A percentile compares a stretch with the other conserved stretches of the same genome.
Conservation (phyloP, 2,329 filamentous ascomycete species). For the Microsporum canis region DNA sequence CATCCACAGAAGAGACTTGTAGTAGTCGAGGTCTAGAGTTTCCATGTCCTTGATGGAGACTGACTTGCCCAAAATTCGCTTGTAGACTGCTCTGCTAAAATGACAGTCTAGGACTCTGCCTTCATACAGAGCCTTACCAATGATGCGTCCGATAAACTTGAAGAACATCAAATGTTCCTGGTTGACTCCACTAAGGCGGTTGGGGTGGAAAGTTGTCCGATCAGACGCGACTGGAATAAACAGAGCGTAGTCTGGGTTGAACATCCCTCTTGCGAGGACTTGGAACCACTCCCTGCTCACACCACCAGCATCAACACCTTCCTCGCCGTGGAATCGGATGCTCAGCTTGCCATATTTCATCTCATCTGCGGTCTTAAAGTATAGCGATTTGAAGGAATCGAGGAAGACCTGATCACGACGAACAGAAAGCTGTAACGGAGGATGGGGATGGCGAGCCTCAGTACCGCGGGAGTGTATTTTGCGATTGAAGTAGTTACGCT, state of each 20-base stretch:
- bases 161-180: constrained; percentile 95
- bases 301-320: constrained; percentile 94
- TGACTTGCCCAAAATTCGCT: constrained; percentile 85
- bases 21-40: constrained; percentile 94
- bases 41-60: constrained; percentile 99
- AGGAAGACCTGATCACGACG: constrained; percentile 94
- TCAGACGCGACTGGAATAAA: constrained; percentile 96
- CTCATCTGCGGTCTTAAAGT: constrained; percentile 91
- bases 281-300: constrained; percentile 99
- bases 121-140: constrained; percentile 96
- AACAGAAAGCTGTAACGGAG: constrained; percentile 74
- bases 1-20: constrained; percentile 98
- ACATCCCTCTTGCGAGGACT: constrained; percentile 94
- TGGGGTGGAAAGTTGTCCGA: constrained; percentile 96
- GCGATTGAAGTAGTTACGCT: constrained; percentile 96
- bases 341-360: constrained; percentile 99
- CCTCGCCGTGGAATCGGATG: constrained; percentile 92
- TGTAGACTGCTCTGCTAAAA: constrained; percentile 97
- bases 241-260: constrained; percentile 92
- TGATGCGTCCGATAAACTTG: constrained; percentile 97
- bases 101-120: constrained; percentile 92
- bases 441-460: constrained; percentile 59
- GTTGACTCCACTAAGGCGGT: constrained; percentile 86
- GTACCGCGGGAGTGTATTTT: constrained; percentile 69
- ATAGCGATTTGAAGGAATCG: constrained; percentile 95